Evolutionary conservation across 83 land plant genomes (phyloP), one percentile per base, ranked within the genome.

Genomic region (Diphasiastrum complanatum): DNA sequence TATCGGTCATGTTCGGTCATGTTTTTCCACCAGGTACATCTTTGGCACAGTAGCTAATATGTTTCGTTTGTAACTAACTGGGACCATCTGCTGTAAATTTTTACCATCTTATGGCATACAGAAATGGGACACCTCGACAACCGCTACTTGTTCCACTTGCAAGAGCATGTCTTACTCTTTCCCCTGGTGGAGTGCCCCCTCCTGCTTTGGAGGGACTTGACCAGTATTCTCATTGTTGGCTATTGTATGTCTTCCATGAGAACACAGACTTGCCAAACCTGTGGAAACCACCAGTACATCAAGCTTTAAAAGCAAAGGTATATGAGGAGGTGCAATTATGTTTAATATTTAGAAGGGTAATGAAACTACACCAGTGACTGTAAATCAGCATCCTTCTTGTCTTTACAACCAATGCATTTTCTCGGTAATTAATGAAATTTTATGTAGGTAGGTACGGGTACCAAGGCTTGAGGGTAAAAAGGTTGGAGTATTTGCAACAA

Each of bases 51-150:
- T 22, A 19, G 2, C 25, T 37, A 14, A 18, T 28, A 58, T 4
- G 1, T 59, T 45, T 10, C 34, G n/a, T 19, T 19, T 36, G 27
- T 12, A 35, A 33, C 30, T 51, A 6, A 23, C 22, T 64, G 11
- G 18, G 20, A 61, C 10, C 0, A 8, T 51, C 62, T 6, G 4
- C n/a, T 68, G 10, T 23, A 33, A 4, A 5, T 10, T 46, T 1
- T 33, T 46, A 46, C 4, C 40, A 10, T 40, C n/a, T 34, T 60
- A 27, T 28, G 27, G 34, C 31, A 16, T 73, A 61, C 76, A 89
- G 99, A 71, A 95, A 95, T 80, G 99, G 99, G 19, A 95, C 99
- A 33, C 99, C 97, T 23, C 86, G 99, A 60, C 99, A 95, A 63
- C 93, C 99, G 50, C 64, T 95, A 55, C 76, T 95, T 51, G 93